Evolutionary conservation across 495 filamentous ascomycete species (phyloP).

Genomic region (Daldinia concentrica): DNA sequence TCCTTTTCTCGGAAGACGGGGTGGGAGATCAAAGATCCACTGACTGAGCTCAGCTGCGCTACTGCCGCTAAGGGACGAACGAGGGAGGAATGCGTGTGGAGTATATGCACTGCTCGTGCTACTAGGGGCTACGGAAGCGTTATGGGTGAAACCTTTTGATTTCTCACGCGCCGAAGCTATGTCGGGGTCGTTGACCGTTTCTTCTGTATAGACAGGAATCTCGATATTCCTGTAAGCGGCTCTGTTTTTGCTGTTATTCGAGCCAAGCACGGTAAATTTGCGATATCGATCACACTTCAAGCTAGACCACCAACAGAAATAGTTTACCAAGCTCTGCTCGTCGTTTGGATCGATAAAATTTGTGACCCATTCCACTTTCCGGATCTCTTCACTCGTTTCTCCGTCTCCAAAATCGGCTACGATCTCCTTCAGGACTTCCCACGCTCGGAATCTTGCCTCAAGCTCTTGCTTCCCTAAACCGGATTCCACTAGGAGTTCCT

Average conservation of each 20-base stretch:
- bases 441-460: slow-evolving; percentile 37
- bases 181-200: slow-evolving; percentile 54
- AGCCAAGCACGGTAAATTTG: slow-evolving; percentile 59
- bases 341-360: slow-evolving; percentile 59
- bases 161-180: slow-evolving; percentile 18
- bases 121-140: not conserved
- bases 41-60: slow-evolving; percentile 16
- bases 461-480: slow-evolving; percentile 36
- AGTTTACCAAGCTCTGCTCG: slow-evolving; percentile 62
- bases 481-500: slow-evolving; percentile 19
- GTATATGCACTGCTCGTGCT: slow-evolving; percentile 8
- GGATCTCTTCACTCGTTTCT: slow-evolving; percentile 46
- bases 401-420: slow-evolving; percentile 38
- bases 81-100: slow-evolving; percentile 6
- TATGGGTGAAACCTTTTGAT: slow-evolving; percentile 1
- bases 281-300: slow-evolving; percentile 56
- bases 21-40: slow-evolving; percentile 14
- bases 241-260: slow-evolving; percentile 41
- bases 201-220: slow-evolving; percentile 52
- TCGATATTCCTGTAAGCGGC: slow-evolving; percentile 49
- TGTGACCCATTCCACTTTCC: slow-evolving; percentile 55
- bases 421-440: slow-evolving; percentile 38
- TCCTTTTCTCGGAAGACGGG: not conserved
- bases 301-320: slow-evolving; percentile 64
- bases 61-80: slow-evolving; percentile 1